Evolutionary conservation across 2,329 filamentous ascomycete genomes (phyloP).

Genomic region (Aspergillus luchuensis): DNA sequence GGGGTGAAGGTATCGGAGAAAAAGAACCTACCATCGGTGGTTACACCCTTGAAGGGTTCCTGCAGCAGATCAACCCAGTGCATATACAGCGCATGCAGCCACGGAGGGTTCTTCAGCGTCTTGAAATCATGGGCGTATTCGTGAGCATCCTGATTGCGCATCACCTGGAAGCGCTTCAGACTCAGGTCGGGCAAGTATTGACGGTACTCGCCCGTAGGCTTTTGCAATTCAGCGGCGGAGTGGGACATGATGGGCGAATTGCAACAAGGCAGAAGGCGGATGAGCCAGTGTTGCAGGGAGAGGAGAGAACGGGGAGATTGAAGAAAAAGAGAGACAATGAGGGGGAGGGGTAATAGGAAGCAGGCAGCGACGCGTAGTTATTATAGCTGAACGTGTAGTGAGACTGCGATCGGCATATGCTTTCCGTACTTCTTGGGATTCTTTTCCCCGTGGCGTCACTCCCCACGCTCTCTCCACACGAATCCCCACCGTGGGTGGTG

Average conservation of each 20-base stretch:
- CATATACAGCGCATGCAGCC: constrained; percentile 63
- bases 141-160: constrained; percentile 64
- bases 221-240: constrained; percentile 4
- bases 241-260: background rate
- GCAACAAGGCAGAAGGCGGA: background rate
- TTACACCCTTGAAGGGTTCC: constrained; percentile 72
- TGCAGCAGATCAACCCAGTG: constrained; percentile 60
- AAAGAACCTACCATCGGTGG: constrained; percentile 60
- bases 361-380: background rate
- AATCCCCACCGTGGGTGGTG: background rate
- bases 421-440: background rate
- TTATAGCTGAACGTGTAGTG: background rate
- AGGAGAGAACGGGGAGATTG: background rate
- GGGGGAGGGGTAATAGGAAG: background rate
- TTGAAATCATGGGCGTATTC: constrained; percentile 65
- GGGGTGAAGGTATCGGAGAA: background rate
- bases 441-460: background rate
- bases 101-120: constrained; percentile 62
- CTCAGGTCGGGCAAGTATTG: constrained; percentile 64
- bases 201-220: constrained; percentile 47
- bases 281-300: background rate
- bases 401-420: background rate
- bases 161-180: constrained; percentile 62
- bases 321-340: background rate
- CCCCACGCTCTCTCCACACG: background rate